Percentiles rank a stretch among this genome's conserved stretches.
Evolutionary conservation across 2,329 filamentous ascomycete species (phyloP).

Genomic region (Harringtonia lauricola): DNA sequence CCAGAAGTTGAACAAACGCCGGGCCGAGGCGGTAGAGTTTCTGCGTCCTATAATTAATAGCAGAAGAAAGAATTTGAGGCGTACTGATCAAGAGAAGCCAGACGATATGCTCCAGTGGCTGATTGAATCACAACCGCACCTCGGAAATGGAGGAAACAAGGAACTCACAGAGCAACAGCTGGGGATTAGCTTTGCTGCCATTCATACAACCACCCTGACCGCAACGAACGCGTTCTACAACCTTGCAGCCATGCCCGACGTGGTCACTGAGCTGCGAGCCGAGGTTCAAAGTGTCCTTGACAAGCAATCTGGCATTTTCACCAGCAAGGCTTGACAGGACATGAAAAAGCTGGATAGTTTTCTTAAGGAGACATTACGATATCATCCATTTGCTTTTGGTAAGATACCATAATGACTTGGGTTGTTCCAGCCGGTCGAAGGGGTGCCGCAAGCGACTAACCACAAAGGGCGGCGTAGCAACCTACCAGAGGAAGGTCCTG

Average conservation of each 20-base stretch:
- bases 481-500: too few relatives aligned
- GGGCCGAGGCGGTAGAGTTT: conserved; percentile 21
- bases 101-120: conserved; percentile 39
- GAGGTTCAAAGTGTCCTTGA: too few relatives aligned
- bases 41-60: conserved; percentile 23
- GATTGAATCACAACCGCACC: conserved; percentile 25
- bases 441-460: too few relatives aligned
- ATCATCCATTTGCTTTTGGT: too few relatives aligned
- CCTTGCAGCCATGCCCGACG: conserved; percentile 36
- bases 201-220: conserved; percentile 37
- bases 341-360: too few relatives aligned
- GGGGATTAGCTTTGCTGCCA: conserved; percentile 34
- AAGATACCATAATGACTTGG: too few relatives aligned
- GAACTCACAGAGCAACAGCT: conserved; percentile 31
- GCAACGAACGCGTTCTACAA: conserved; percentile 35
- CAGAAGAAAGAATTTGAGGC: conserved; percentile 12
- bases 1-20: conserved; percentile 19
- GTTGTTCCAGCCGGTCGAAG: too few relatives aligned
- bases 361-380: too few relatives aligned
- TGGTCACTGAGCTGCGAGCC: conserved; percentile 34
- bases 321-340: too few relatives aligned
- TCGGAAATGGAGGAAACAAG: conserved; percentile 18
- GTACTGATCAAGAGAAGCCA: neutral
- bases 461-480: too few relatives aligned
- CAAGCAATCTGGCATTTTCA: too few relatives aligned